Evolutionary conservation across 176 grass and related monocot genomes (phyloP).

Genomic region (Elaeis guineensis): DNA sequence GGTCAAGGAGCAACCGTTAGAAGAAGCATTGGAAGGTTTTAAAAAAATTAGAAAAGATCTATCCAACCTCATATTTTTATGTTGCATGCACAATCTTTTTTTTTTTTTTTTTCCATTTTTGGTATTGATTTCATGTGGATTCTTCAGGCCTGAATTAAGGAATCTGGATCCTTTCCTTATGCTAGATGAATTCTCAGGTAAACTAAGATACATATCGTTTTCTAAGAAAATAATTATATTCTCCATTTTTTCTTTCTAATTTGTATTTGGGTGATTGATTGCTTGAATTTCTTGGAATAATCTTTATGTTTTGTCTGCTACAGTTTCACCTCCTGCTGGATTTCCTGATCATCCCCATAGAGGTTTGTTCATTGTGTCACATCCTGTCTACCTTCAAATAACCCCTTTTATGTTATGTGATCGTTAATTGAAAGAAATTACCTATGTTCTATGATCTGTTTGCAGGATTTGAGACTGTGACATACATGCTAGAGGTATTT

Average conservation of each 20-base stretch:
- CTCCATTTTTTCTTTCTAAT: not conserved
- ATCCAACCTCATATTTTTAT: not conserved
- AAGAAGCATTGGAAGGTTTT: conserved; percentile 78
- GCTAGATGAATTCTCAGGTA: conserved; percentile 10
- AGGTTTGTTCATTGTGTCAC: conserved; percentile 20
- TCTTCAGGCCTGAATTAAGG: conserved; percentile 47
- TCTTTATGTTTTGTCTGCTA: not conserved
- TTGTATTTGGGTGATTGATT: not conserved
- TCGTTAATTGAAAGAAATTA: not conserved
- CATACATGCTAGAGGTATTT: conserved; percentile 78
- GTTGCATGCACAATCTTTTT: not conserved
- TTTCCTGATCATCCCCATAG: conserved; percentile 83
- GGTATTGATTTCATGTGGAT: conserved; percentile 6
- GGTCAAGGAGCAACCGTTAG: conserved; percentile 67
- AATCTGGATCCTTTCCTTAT: conserved; percentile 46
- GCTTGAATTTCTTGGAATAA: not conserved
- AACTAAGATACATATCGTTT: too few species aligned
- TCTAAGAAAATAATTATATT: too few species aligned
- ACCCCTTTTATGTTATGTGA: too few species aligned
- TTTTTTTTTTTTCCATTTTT: not conserved
- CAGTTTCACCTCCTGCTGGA: conserved; percentile 56
- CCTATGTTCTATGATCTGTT: not conserved
- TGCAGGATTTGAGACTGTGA: conserved; percentile 81
- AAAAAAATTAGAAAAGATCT: too few species aligned
- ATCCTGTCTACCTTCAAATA: not conserved